Conservation (phyloP, 1,284 basidiomycete genomes). For the Peniophora sp. region DNA sequence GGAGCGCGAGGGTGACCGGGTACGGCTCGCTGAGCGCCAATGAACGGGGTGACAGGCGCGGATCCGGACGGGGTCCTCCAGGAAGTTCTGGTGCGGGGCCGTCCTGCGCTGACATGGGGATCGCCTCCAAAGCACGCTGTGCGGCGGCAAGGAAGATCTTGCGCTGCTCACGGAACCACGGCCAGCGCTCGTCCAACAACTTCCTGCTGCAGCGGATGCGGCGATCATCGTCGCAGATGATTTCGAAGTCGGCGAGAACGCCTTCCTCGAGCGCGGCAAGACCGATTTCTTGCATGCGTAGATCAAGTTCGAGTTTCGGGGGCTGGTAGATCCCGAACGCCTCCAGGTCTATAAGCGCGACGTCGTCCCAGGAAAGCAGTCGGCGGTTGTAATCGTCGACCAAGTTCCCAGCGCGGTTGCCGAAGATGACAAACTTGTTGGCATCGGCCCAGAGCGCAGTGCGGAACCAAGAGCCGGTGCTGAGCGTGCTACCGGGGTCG, state of each 20-base stretch:
- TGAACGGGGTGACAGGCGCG: slow-evolving; percentile 69
- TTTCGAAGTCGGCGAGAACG: slow-evolving; percentile 78
- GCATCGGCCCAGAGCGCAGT: slow-evolving; percentile 74
- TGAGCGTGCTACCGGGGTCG: slow-evolving; percentile 72
- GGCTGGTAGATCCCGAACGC: slow-evolving; percentile 91
- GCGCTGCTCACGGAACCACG: slow-evolving; percentile 83
- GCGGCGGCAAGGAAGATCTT: slow-evolving; percentile 49
- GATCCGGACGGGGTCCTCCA: slow-evolving; percentile 54
- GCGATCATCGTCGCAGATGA: slow-evolving; percentile 86
- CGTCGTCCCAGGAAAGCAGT: slow-evolving; percentile 84
- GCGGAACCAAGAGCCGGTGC: slow-evolving; percentile 84
- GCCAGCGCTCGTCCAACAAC: slow-evolving; percentile 83
- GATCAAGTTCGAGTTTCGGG: slow-evolving; percentile 59
- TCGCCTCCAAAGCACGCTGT: slow-evolving; percentile 40
- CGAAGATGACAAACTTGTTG: slow-evolving; percentile 84
- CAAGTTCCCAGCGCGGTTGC: slow-evolving; percentile 79
- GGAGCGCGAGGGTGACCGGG: slow-evolving; percentile 78
- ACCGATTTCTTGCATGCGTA: slow-evolving; percentile 71
- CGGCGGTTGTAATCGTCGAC: slow-evolving; percentile 89
- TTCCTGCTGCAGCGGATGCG: slow-evolving; percentile 76
- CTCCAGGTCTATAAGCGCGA: slow-evolving; percentile 86
- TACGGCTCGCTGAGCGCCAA: slow-evolving; percentile 85
- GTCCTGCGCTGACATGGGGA: slow-evolving; percentile 52
- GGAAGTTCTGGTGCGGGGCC: slow-evolving; percentile 51
- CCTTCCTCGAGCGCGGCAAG: slow-evolving; percentile 73